Evolutionary conservation across 2,329 filamentous ascomycete genomes (phyloP).

Genomic region (Exserohilum rostratum): DNA sequence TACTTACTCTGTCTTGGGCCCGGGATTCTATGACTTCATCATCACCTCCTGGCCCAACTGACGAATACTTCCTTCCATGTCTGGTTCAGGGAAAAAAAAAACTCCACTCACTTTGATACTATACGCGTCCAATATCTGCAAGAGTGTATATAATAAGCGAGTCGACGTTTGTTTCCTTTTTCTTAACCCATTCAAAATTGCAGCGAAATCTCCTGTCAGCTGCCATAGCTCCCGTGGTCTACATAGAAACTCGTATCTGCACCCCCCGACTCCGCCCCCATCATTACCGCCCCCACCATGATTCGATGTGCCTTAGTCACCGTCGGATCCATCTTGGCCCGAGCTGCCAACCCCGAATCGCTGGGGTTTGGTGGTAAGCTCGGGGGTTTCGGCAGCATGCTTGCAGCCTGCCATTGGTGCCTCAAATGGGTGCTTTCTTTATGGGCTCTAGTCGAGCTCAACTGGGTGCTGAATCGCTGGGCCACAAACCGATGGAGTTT

Average conservation of each 20-base stretch:
- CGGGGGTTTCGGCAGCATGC: conserved; percentile 33
- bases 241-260: conserved; percentile 6
- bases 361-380: conserved; percentile 23
- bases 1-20: too few relatives aligned
- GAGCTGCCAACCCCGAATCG: conserved; percentile 26
- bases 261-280: background rate
- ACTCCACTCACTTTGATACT: background rate
- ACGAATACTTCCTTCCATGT: background rate
- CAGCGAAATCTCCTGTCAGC: background rate
- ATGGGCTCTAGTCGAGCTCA: conserved; percentile 32
- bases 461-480: conserved; percentile 37
- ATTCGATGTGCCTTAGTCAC: conserved; percentile 27
- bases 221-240: background rate
- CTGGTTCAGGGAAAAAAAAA: background rate
- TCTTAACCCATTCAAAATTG: background rate
- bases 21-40: background rate
- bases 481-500: conserved; percentile 51
- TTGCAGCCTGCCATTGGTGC: conserved; percentile 26
- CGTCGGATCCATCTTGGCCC: conserved; percentile 25
- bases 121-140: background rate
- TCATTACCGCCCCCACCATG: conserved; percentile 20
- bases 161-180: background rate
- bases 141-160: background rate
- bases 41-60: background rate
- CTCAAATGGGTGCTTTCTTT: conserved; percentile 37